Base-by-base conservation (phyloP, 2,329 filamentous ascomycete species). In the Cadophora luteo-olivacea region DNA sequence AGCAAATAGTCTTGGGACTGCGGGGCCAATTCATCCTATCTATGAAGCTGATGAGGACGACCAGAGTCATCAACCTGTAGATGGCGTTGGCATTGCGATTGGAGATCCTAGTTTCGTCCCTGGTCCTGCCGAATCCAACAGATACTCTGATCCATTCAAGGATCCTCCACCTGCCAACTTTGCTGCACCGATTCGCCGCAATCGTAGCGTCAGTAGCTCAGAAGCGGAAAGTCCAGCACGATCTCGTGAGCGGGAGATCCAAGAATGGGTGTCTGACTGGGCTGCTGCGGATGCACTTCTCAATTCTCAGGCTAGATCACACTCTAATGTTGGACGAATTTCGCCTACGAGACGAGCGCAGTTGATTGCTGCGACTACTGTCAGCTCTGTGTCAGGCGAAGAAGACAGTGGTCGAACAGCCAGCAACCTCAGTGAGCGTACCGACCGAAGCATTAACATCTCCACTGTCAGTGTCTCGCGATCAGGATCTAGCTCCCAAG, bases 11-110 rank as follows among this genome's bases (percentile, higher is more conserved):
- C 82, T 84, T 22, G 82, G 82, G 8, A 78, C 77, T 58, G 83
- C 85, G 38, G 84, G 84, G 3, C 80, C 82, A 29, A 90, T 90
- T 32, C 87, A 89, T 74, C 86, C 87, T 0, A 91, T 91, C 57
- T 87, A 89, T 14, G 88, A 90, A 68, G 88, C 89, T 70, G 85
- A 88, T 62, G 85, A 87, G 67, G 81, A 81, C 32, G 75, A 74
- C 32, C 66, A 71, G 48, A 64, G 61, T 11, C 49, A 65, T 19
- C 61, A 67, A 24, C 68, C 58, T 8, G 64, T 68, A 6, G 67
- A 61, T 57, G 69, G 62, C 22, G 72, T 75, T 8, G 73, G 75
- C 5, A 24, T 76, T 45, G 74, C 72, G 3, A 54, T 74, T 38
- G 72, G 72, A 6, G 71, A 72, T 24, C 72, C 72, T 1, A 60